Evolutionary conservation across 805 yeast genomes (phyloP).

Genomic region (Monosporozyma yasuniensis): DNA sequence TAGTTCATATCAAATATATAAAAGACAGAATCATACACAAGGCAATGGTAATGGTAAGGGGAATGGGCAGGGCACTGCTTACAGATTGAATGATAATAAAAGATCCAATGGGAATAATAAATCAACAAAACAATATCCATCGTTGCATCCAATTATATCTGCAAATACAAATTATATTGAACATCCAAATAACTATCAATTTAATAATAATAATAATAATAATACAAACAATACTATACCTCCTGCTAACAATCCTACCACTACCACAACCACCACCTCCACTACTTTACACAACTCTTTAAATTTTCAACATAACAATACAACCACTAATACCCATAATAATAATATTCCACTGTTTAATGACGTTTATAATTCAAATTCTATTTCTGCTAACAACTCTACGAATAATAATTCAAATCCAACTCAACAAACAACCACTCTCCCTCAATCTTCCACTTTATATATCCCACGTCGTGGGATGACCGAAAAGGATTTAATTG

Average conservation of each 20-base stretch:
- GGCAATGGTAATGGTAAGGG: conserved; percentile 23
- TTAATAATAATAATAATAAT: neutral
- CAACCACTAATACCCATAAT: neutral
- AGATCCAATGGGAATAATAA: neutral
- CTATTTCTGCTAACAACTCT: neutral
- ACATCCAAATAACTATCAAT: neutral
- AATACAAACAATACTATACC: neutral
- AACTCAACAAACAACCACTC: neutral
- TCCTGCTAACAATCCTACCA: neutral
- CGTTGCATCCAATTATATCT: conserved; percentile 29
- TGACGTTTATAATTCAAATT: neutral
- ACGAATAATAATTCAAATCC: neutral
- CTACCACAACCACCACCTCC: neutral
- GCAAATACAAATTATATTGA: conserved; percentile 25
- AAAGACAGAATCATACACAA: conserved; percentile 32
- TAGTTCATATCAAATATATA: conserved; percentile 34
- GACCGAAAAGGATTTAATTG: conserved; percentile 1
- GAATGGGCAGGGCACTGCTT: conserved; percentile 15
- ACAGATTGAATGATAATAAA: neutral
- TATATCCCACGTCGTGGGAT: neutral
- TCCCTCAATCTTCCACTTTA: neutral
- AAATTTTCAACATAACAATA: conserved; percentile 2
- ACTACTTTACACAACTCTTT: neutral
- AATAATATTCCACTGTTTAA: neutral
- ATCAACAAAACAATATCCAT: conserved; percentile 13